Evolutionary conservation across 495 filamentous ascomycete species (phyloP), one percentile per base, ranked within the genome.

Genomic region (Hapsidospora chrysogenum): DNA sequence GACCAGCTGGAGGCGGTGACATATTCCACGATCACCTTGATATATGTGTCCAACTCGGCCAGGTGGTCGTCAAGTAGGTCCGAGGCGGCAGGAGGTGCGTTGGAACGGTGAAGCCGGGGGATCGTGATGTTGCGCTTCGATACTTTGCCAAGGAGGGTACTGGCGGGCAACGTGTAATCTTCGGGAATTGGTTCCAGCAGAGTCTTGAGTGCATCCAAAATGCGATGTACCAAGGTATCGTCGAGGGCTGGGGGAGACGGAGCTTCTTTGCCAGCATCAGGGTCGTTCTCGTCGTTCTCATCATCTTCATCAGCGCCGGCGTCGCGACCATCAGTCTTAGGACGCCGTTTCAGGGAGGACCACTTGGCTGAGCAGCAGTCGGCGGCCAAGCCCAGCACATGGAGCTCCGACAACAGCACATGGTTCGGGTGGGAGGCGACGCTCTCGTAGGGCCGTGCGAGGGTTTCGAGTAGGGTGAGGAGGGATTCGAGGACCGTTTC

Each of bases 321-420:
- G 11, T 26, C 23, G 11, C 6, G 6, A 6, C 23, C 23, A 26
- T 11, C 23, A 11, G 6, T 11, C 23, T 26, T 26, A 11, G 23
- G 23, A 11, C 11, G 6, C 15, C 49, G 37, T 31, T 45, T 31
- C 21, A 21, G 28, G 14, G 18, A 30, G 17, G 15, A 50, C 70
- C 70, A 76, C 45, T 74, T 58, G 30, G 63, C 64, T 28, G 61
- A 58, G 44, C 70, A 74, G 47, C 73, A 78, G 47, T 78, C 73
- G 43, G 73, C 70, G 31, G 73, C 60, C 28, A 78, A 56, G 39
- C 66, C 63, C 40, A 77, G 53, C 17, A 73, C 49, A 46, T 72
- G 74, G 35, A 70, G 54, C 43, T 76, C 72, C 16, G 73, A 72
- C 29, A 70, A 57, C 21, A 72, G 52, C 11, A 76, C 58, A 33